A percentile compares a stretch with the other conserved stretches of the same genome.
Evolutionary conservation across 1,284 basidiomycete species (phyloP).

Genomic region (Leccinum angustisporum): DNA sequence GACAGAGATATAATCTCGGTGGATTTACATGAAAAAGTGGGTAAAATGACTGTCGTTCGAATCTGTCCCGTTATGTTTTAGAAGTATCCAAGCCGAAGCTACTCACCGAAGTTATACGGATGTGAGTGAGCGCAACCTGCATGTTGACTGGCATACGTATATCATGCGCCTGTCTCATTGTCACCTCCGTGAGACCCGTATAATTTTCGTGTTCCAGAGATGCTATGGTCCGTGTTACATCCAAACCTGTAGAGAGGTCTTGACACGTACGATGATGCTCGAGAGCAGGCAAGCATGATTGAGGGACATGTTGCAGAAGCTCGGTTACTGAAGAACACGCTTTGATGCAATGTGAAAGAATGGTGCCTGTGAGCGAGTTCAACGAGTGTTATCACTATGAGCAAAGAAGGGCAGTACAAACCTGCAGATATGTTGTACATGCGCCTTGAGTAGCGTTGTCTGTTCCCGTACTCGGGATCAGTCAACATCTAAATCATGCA

Average conservation of each 20-base stretch:
- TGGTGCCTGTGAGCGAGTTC: conserved; percentile 43
- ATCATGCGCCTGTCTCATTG: conserved; percentile 59
- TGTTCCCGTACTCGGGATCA: conserved; percentile 45
- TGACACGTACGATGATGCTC: conserved; percentile 51
- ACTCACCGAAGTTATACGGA: conserved; percentile 67
- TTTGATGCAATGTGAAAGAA: conserved; percentile 53
- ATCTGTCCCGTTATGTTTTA: conserved; percentile 41
- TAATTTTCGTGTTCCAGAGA: conserved; percentile 57
- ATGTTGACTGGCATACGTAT: conserved; percentile 63
- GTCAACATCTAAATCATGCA: conserved; percentile 38
- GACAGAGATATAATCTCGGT: conserved; percentile 77
- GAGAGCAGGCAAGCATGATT: conserved; percentile 48
- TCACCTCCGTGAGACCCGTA: conserved; percentile 56
- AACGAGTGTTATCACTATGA: conserved; percentile 3
- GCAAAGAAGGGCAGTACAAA: conserved; percentile 34
- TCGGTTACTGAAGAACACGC: conserved; percentile 61
- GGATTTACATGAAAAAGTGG: conserved; percentile 63
- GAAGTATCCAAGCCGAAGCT: not conserved
- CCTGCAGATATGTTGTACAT: conserved; percentile 75
- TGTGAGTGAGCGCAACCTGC: conserved; percentile 60
- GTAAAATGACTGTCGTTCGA: conserved; percentile 63
- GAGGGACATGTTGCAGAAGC: conserved; percentile 55
- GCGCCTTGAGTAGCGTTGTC: conserved; percentile 69
- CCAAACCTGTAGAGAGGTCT: not conserved
- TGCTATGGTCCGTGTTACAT: conserved; percentile 38